Percentiles rank a stretch among this genome's conserved stretches.
Conservation (phyloP, 192 early-diverging fungal species). For the Dissophora ornata region DNA sequence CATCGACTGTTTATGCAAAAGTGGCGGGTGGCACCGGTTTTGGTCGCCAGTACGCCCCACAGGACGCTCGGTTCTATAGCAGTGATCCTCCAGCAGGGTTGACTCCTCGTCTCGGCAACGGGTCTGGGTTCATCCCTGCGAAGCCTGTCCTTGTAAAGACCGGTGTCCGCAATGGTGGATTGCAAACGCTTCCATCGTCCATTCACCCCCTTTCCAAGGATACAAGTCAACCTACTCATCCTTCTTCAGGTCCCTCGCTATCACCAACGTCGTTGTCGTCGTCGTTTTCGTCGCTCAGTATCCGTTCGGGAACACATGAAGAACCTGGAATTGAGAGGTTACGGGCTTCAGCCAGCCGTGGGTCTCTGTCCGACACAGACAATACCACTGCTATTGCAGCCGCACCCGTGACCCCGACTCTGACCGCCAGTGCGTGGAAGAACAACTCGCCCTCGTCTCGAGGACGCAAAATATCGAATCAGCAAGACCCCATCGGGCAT, state of each 20-base stretch:
- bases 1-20: not conserved
- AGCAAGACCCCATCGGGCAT: not conserved
- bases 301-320: slow-evolving; percentile 8
- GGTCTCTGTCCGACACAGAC: not conserved
- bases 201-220: slow-evolving; percentile 11
- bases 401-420: too few relatives aligned
- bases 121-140: not conserved
- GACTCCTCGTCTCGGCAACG: slow-evolving; percentile 3
- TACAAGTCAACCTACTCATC: too few relatives aligned
- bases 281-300: slow-evolving; percentile 23
- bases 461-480: slow-evolving; percentile 17
- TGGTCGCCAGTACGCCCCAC: slow-evolving; percentile 36
- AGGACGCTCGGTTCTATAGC: slow-evolving; percentile 41
- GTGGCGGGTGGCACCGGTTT: not conserved
- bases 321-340: slow-evolving; percentile 43
- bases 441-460: too few relatives aligned
- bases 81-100: slow-evolving; percentile 32
- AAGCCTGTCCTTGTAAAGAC: not conserved
- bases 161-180: too few relatives aligned
- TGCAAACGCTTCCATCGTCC: not conserved
- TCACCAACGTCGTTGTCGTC: slow-evolving; percentile 33
- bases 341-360: slow-evolving; percentile 15
- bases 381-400: too few relatives aligned
- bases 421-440: too few relatives aligned
- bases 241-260: too few relatives aligned